A percentile compares a stretch with the other conserved stretches of the same genome.
Evolutionary conservation across 441 rosid species (phyloP).

Genomic region (Erodium chrysanthum): DNA sequence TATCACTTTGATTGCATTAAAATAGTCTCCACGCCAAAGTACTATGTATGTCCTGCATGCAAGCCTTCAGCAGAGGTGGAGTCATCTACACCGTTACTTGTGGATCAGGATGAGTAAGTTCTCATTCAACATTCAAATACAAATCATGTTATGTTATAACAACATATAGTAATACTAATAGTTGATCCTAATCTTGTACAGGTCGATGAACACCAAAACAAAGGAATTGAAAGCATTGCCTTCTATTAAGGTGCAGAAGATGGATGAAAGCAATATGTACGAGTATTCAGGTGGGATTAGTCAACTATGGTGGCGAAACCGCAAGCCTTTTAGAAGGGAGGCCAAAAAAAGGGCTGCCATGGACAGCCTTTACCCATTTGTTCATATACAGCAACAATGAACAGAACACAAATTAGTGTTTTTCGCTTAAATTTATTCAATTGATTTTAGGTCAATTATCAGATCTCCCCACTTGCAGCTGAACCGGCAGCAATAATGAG

Average conservation of each 20-base stretch:
- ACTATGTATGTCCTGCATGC: constrained; percentile 70
- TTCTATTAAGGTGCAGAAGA: constrained; percentile 11
- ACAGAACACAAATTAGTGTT: constrained; percentile 1
- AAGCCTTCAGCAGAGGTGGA: constrained; percentile 29
- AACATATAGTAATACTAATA: background rate
- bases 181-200: constrained; percentile 4
- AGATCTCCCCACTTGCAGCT: background rate
- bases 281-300: constrained; percentile 25
- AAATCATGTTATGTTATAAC: background rate
- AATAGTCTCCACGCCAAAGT: constrained; percentile 32
- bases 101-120: constrained; percentile 29
- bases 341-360: constrained; percentile 41
- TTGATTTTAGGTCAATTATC: constrained; percentile 22
- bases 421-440: constrained; percentile 32
- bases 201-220: constrained; percentile 25
- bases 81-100: constrained; percentile 21
- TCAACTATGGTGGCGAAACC: constrained; percentile 49
- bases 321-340: constrained; percentile 61
- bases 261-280: constrained; percentile 10
- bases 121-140: background rate
- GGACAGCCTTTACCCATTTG: constrained; percentile 40
- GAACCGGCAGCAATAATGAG: background rate
- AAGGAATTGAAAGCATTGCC: constrained; percentile 42
- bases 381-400: constrained; percentile 22
- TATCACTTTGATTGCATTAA: constrained; percentile 67